Conservation (phyloP, 345 rosid genomes). For the Citrus sp. region DNA sequence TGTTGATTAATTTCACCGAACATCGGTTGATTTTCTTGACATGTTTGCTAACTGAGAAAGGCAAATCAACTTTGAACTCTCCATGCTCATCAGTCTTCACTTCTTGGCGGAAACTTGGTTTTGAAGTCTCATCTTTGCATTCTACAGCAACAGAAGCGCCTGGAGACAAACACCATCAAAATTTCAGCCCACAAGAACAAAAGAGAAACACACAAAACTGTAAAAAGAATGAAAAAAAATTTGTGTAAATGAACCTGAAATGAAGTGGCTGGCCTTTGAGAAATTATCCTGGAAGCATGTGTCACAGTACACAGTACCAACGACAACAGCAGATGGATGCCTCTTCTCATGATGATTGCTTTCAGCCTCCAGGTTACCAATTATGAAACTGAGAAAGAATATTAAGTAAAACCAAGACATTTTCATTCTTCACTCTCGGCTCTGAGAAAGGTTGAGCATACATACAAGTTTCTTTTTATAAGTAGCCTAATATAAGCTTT, state of each 20-base stretch:
- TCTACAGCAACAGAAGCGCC: conserved; percentile 81
- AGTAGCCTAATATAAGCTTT: neutral
- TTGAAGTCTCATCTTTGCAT: conserved; percentile 50
- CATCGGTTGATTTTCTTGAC: conserved; percentile 67
- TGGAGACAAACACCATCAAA: conserved; percentile 20
- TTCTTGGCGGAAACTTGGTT: conserved; percentile 44
- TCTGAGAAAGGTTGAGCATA: neutral
- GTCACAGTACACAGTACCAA: conserved; percentile 90
- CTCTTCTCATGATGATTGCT: conserved; percentile 19
- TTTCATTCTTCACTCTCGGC: neutral
- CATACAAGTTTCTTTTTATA: neutral
- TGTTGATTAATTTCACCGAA: conserved; percentile 55
- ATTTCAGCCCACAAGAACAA: neutral
- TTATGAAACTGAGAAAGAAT: conserved; percentile 23
- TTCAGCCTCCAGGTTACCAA: conserved; percentile 24
- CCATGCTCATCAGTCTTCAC: conserved; percentile 73
- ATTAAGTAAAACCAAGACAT: conserved; percentile 39
- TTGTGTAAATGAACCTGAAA: conserved; percentile 47
- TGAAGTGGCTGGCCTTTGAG: conserved; percentile 62
- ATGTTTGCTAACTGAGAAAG: conserved; percentile 62
- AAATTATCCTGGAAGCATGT: conserved; percentile 64
- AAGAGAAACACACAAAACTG: neutral
- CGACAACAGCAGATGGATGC: conserved; percentile 58
- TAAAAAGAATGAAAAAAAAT: neutral
- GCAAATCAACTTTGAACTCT: conserved; percentile 59